phyloP scores from a whole-genome alignment of 1,284 basidiomycete species.

The Tetrapyrgos nigripes region DNA sequence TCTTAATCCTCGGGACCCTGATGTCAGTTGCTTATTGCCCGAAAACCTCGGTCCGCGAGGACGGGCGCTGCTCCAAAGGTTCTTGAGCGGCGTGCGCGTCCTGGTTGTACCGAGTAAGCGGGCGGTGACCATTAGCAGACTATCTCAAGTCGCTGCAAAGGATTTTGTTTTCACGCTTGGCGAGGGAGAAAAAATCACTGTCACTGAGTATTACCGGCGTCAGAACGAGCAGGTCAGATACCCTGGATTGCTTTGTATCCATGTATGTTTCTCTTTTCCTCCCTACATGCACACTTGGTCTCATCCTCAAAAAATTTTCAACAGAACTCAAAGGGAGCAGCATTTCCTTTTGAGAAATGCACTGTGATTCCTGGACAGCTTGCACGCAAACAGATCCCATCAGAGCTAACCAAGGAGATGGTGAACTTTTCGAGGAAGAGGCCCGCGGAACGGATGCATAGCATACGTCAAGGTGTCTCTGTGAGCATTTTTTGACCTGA shows the following conservation, averaged over 20 bases:
- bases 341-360: constrained; percentile 61
- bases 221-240: constrained; percentile 45
- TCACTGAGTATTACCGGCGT: constrained; percentile 54
- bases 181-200: constrained; percentile 48
- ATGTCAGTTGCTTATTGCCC: constrained; percentile 34
- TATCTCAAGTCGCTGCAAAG: constrained; percentile 41
- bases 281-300: neutral
- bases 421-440: constrained; percentile 62
- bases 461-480: constrained; percentile 51
- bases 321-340: constrained; percentile 56
- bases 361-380: constrained; percentile 58
- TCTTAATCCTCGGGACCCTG: constrained; percentile 29
- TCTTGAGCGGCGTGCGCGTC: constrained; percentile 51
- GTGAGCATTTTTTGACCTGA: constrained; percentile 31
- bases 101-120: constrained; percentile 21
- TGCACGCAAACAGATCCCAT: constrained; percentile 63
- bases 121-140: constrained; percentile 46
- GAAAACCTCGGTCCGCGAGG: constrained; percentile 48
- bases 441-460: constrained; percentile 51
- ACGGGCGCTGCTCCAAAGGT: constrained; percentile 39
- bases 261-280: constrained; percentile 38
- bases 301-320: constrained; percentile 1
- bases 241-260: constrained; percentile 53
- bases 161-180: constrained; percentile 42
- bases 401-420: constrained; percentile 58